These are phyloP conservation scores for Ulmus americana DNA, from an alignment of 331 rosid species.

Conservation along the genomic window DNA sequence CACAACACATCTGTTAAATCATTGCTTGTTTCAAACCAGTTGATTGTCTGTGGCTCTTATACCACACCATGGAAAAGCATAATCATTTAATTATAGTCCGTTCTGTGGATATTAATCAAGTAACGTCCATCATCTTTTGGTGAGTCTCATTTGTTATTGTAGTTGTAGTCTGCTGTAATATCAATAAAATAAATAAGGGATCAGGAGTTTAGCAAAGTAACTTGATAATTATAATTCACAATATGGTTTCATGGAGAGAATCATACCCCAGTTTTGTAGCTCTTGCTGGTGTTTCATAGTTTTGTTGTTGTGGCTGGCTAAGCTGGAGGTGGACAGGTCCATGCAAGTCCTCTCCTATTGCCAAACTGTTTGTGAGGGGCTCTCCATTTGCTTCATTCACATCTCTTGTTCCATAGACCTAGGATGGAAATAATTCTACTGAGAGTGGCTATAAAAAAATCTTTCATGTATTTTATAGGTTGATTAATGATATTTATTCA, in stretches of 20 bases:
- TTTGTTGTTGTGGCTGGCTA: constrained; percentile 70
- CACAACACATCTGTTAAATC: constrained; percentile 32
- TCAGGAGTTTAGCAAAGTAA: constrained; percentile 25
- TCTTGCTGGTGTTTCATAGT: constrained; percentile 35
- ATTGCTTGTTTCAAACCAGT: constrained; percentile 21
- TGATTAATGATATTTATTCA: constrained; percentile 7
- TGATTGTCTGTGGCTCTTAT: constrained; percentile 24
- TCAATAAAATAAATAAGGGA: constrained; percentile 28
- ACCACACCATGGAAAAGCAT: constrained; percentile 30
- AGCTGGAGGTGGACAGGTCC: constrained; percentile 84
- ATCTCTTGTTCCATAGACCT: constrained; percentile 73
- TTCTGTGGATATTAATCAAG: constrained; percentile 36
- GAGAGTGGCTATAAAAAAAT: constrained; percentile 32
- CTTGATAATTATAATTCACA: constrained; percentile 20
- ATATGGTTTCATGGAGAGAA: constrained; percentile 18
- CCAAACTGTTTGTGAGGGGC: constrained; percentile 35
- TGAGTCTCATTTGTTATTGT: constrained; percentile 31
- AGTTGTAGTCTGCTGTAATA: constrained; percentile 59
- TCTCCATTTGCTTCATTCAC: constrained; percentile 36
- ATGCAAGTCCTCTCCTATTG: constrained; percentile 49
- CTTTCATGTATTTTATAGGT: constrained; percentile 6
- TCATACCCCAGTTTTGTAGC: constrained; percentile 63
- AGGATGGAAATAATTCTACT: constrained; percentile 34
- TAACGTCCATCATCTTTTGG: constrained; percentile 18
- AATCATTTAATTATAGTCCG: constrained; percentile 33